A percentile compares a stretch with the other conserved stretches of the same genome.
phyloP scores from a whole-genome alignment of 345 rosid genomes.

The Arabis alpina region DNA sequence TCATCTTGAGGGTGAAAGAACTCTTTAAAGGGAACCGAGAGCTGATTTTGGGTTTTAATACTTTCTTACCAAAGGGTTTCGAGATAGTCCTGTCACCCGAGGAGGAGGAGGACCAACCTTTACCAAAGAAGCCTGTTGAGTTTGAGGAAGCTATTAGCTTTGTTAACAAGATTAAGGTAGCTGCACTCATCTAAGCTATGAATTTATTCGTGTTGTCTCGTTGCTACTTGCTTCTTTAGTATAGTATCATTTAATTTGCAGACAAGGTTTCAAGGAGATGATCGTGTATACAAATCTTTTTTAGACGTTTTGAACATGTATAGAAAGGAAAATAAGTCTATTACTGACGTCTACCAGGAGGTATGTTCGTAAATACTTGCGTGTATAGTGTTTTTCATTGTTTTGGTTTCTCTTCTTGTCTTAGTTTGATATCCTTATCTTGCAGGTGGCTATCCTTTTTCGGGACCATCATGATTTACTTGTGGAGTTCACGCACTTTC shows the following conservation, averaged over 20 bases:
- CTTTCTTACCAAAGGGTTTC: slow-evolving; percentile 95
- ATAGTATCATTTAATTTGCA: slow-evolving; percentile 42
- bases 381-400: slow-evolving; percentile 20
- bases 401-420: slow-evolving; percentile 14
- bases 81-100: slow-evolving; percentile 81
- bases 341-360: slow-evolving; percentile 86
- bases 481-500: slow-evolving; percentile 83
- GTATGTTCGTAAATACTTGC: slow-evolving; percentile 46
- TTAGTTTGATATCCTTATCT: slow-evolving; percentile 1
- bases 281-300: slow-evolving; percentile 91
- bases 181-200: not conserved
- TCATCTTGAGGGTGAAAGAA: slow-evolving; percentile 88
- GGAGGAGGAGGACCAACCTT: slow-evolving; percentile 56
- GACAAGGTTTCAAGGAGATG: slow-evolving; percentile 96
- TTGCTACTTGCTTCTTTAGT: slow-evolving; percentile 10
- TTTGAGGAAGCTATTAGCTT: slow-evolving; percentile 95
- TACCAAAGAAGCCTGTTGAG: slow-evolving; percentile 90
- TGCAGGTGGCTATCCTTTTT: slow-evolving; percentile 87
- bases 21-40: slow-evolving; percentile 87
- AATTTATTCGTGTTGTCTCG: not conserved
- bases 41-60: slow-evolving; percentile 90
- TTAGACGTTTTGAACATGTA: slow-evolving; percentile 93
- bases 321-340: slow-evolving; percentile 90
- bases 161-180: slow-evolving; percentile 93
- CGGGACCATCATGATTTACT: slow-evolving; percentile 90